Conservation (phyloP, 2,329 filamentous ascomycete genomes). For the Sclerotinia nivalis region DNA sequence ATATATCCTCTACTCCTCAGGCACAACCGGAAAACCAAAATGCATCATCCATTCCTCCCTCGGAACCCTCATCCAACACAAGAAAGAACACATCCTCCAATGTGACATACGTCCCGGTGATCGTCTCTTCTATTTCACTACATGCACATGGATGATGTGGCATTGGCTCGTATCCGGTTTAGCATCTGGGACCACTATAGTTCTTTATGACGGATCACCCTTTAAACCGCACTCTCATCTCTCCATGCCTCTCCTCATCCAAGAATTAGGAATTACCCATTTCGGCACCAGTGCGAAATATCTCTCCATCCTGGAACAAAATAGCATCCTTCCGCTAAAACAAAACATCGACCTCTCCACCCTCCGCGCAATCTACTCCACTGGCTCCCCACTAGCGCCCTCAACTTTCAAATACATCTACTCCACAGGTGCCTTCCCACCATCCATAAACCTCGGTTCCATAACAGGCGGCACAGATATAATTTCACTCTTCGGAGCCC, state of each 20-base stretch:
- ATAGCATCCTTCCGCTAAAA: constrained; percentile 58
- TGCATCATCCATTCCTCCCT: constrained; percentile 91
- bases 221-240: constrained; percentile 78
- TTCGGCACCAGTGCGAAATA: constrained; percentile 96
- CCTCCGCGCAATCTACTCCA: constrained; percentile 88
- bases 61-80: constrained; percentile 91
- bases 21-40: constrained; percentile 85
- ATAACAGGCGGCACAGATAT: constrained; percentile 98
- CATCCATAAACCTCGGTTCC: constrained; percentile 79
- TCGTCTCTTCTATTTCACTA: constrained; percentile 89
- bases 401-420: constrained; percentile 94
- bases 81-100: constrained; percentile 92
- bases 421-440: constrained; percentile 64
- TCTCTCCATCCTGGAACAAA: constrained; percentile 85
- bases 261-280: constrained; percentile 80
- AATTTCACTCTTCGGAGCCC: constrained; percentile 88
- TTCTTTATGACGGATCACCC: constrained; percentile 91
- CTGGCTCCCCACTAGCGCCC: constrained; percentile 86
- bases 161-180: constrained; percentile 92
- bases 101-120: constrained; percentile 74
- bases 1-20: constrained; percentile 91
- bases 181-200: constrained; percentile 76
- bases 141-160: constrained; percentile 99
- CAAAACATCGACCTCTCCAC: constrained; percentile 57
- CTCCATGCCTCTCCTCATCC: constrained; percentile 79